phyloP scores from a whole-genome alignment of 1,139 yeast genomes.

The Meyerozyma athensensis region DNA sequence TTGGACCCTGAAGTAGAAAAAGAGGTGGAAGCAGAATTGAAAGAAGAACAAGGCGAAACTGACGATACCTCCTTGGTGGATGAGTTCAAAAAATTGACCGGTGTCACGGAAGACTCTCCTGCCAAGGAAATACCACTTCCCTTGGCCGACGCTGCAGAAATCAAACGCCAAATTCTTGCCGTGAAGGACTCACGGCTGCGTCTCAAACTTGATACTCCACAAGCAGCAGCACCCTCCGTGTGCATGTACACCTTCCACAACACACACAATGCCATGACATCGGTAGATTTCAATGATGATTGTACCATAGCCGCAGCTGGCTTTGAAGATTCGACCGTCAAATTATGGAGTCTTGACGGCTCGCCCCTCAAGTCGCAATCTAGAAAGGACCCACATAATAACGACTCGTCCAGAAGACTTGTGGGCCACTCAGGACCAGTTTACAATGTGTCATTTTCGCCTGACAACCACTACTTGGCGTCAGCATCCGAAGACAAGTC shows the following conservation, averaged over 20 bases:
- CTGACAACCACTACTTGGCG: conserved; percentile 77
- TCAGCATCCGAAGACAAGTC: conserved; percentile 91
- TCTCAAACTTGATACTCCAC: conserved; percentile 59
- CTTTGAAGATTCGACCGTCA: conserved; percentile 84
- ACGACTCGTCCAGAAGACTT: conserved; percentile 52
- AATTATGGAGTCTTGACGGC: conserved; percentile 91
- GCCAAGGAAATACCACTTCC: conserved; percentile 82
- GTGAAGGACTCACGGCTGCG: conserved; percentile 81
- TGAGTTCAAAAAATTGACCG: conserved; percentile 47
- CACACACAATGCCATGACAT: conserved; percentile 81
- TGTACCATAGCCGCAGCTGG: conserved; percentile 89
- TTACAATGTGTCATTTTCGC: conserved; percentile 84
- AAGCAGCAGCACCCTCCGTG: conserved; percentile 86
- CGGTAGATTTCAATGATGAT: conserved; percentile 82
- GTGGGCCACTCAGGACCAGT: conserved; percentile 96
- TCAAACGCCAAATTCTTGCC: conserved; percentile 69
- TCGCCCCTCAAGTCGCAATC: conserved; percentile 67
- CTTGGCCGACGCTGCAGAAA: conserved; percentile 70
- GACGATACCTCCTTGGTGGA: conserved; percentile 33
- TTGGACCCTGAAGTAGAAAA: conserved; percentile 78
- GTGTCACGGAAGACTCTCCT: conserved; percentile 63
- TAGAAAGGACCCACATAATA: conserved; percentile 54
- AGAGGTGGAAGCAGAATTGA: conserved; percentile 81
- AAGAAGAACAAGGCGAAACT: conserved; percentile 61
- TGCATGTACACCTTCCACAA: conserved; percentile 99